A percentile compares a stretch with the other conserved stretches of the same genome.
Conservation (phyloP, 1,284 basidiomycete genomes). For the Ceratobasidium sp. region DNA sequence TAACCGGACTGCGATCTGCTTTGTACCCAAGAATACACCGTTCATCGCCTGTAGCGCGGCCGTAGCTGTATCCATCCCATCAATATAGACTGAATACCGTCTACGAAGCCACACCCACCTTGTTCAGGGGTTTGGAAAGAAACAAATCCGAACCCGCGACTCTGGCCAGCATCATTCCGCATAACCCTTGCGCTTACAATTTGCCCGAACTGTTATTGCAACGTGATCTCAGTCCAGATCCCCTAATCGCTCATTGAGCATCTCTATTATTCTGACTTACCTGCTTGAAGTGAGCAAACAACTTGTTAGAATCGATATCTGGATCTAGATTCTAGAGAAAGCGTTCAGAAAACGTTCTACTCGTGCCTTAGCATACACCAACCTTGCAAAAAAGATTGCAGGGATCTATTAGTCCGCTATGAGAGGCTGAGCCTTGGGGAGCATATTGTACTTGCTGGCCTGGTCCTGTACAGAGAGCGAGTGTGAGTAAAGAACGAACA, state of each 20-base stretch:
- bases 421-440: constrained; percentile 73
- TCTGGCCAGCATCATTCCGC: constrained; percentile 83
- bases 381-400: constrained; percentile 92
- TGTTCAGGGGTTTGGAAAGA: constrained; percentile 84
- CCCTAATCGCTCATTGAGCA: not conserved
- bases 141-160: constrained; percentile 95
- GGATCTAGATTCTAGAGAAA: constrained; percentile 76
- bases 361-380: constrained; percentile 35
- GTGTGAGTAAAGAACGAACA: not conserved
- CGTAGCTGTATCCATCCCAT: constrained; percentile 56
- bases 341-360: not conserved
- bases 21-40: constrained; percentile 69
- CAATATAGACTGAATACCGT: not conserved
- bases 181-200: constrained; percentile 93
- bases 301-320: constrained; percentile 80
- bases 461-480: constrained; percentile 52
- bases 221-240: constrained; percentile 9
- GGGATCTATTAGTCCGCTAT: constrained; percentile 87
- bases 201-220: constrained; percentile 68
- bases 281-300: constrained; percentile 80
- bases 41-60: constrained; percentile 83
- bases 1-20: constrained; percentile 82
- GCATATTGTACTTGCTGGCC: constrained; percentile 89
- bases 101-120: constrained; percentile 56
- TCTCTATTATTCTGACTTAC: constrained; percentile 52